Evolutionary conservation across 257 asterid genomes (phyloP), one percentile per base, ranked within the genome.

Genomic region (Phtheirospermum japonicum): DNA sequence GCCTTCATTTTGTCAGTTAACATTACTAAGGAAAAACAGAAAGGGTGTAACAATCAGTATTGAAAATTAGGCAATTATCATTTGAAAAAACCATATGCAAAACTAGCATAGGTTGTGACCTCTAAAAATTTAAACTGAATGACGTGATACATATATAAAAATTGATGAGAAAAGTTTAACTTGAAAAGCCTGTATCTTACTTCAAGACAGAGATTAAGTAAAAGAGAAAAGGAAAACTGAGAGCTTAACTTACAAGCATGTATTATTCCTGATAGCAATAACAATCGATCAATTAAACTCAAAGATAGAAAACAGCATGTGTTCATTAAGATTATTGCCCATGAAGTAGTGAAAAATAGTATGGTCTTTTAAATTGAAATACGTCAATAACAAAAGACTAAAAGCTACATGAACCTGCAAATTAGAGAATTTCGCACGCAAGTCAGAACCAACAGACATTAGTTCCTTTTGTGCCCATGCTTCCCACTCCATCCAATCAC

Each of bases 391-490:
- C 11, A 18, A 57, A 46, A 64, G 48, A 48, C 14, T 19, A 7
- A 58, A 39, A 53, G 60, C 39, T 30, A n/a, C n/a, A 30, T 37
- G 59, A 69, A 92, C 99, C 97, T 93, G 97, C 73, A 87, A 77
- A 79, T 83, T 71, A 42, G 71, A 85, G 72, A 83, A 85, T 61
- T 82, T 93, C 8, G 90, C 92, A 17, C 74, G 66, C 74, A 93
- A 76, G 34, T 89, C 97, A 49, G 99, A 83, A 75, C 96, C 97
- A 76, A 76, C 82, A 54, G 92, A 83, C 85, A 80, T 79, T 23
- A 89, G 75, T 63, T 93, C 97, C 76, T 77, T 80, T 42, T 65
- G 82, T 61, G 96, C 89, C 96, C 97, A 89, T 61, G 73, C 70
- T 76, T 93, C 97, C 99, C 99, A 92, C 67, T 85, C 82, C 62